Evolutionary conservation across 2,329 filamentous ascomycete species (phyloP).

Genomic region (Trichoderma sp.): DNA sequence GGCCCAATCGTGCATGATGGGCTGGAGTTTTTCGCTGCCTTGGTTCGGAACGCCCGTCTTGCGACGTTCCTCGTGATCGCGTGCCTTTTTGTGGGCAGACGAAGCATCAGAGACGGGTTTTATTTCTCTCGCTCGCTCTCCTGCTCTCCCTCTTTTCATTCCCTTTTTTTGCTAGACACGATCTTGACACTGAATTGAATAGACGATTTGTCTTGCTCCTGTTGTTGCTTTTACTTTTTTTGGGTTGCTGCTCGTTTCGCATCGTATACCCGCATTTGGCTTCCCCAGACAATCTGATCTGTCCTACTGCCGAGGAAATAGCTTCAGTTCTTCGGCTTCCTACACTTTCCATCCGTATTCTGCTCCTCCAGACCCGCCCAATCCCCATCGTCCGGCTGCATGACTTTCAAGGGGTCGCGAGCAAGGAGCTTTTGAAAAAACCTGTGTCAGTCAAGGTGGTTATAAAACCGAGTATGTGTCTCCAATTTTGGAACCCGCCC

Average conservation of each 20-base stretch:
- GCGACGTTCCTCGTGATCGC: slow-evolving; percentile 11
- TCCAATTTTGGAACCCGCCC: slow-evolving; percentile 1
- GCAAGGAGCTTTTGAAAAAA: neutral
- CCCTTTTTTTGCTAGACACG: neutral
- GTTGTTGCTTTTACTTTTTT: neutral
- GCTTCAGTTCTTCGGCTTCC: neutral
- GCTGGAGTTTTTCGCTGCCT: neutral
- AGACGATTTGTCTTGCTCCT: neutral
- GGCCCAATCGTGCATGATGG: neutral
- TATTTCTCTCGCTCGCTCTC: neutral
- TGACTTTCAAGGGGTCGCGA: neutral
- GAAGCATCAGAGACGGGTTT: neutral
- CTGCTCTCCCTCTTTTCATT: neutral
- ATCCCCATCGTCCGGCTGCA: too few species aligned
- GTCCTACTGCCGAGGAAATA: neutral
- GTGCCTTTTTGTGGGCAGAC: slow-evolving; percentile 4
- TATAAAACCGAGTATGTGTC: neutral
- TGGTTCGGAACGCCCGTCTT: neutral
- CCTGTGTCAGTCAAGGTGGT: slow-evolving; percentile 3
- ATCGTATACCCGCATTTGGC: neutral
- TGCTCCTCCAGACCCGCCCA: neutral
- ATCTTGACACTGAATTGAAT: neutral
- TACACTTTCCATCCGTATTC: neutral
- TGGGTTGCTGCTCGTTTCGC: neutral
- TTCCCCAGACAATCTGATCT: neutral